phyloP scores from a whole-genome alignment of 1,284 basidiomycete genomes.

The Heterobasidion irregulare region DNA sequence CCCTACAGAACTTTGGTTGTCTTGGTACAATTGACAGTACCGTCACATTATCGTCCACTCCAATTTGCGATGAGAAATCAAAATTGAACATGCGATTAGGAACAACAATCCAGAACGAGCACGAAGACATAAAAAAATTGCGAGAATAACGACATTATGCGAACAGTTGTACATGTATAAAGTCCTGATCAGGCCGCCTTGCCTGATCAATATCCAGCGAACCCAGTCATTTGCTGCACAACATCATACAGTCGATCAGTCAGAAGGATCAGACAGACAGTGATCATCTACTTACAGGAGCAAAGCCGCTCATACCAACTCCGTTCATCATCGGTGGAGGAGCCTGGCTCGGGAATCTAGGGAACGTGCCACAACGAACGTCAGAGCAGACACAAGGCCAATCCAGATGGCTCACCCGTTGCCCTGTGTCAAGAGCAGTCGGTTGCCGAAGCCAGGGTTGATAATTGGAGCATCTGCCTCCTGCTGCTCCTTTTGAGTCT shows the following conservation, averaged over 20 bases:
- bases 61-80: not conserved
- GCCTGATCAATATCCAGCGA: conserved; percentile 22
- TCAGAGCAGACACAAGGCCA: not conserved
- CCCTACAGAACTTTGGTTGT: not conserved
- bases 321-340: conserved; percentile 40
- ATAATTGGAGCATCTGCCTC: conserved; percentile 79
- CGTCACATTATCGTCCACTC: no score
- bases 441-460: conserved; percentile 60
- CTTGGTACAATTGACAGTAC: no score
- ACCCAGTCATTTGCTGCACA: conserved; percentile 26
- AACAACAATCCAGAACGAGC: not conserved
- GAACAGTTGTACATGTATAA: conserved; percentile 2
- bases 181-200: conserved; percentile 1
- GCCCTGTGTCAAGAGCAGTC: conserved; percentile 56
- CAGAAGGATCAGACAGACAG: not conserved
- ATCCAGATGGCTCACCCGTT: conserved; percentile 41
- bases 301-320: conserved; percentile 30
- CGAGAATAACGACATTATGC: not conserved
- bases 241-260: not conserved
- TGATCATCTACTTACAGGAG: conserved; percentile 29
- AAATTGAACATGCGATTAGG: not conserved
- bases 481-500: conserved; percentile 79
- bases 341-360: conserved; percentile 31
- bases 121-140: not conserved
- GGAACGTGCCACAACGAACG: not conserved